Base-by-base conservation (phyloP, 140 eudicot species). In the Erigeron philadelphicus region DNA sequence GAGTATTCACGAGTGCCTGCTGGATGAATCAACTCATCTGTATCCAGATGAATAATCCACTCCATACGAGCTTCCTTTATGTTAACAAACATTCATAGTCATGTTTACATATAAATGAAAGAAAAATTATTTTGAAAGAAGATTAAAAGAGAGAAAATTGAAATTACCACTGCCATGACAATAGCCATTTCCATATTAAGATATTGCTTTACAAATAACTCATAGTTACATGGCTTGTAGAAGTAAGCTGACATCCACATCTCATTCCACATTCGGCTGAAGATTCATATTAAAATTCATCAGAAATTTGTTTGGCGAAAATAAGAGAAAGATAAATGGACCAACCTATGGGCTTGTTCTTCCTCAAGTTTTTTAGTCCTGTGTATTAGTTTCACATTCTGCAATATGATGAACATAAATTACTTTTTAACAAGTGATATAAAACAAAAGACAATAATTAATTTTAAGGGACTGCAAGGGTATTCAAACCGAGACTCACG, bases 361-460 rank as follows among this genome's bases (percentile, higher is more conserved):
- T 90, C 88, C 72, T 90, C 95, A 11, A 90, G 86, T 74, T 90
- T 88, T 80, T 73, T 83, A 41, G 95, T 90, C 79, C 97, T 87
- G 46, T 83, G 85, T 35, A 83, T 73, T 25, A 87, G 83, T 70
- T 87, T 80, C 47, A 90, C 97, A 9, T 88, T 87, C 97, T 90
- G 84, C 12, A 74, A 65, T 57, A 53, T 21, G 8, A 43, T 16
- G 19, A 35, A 6, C 40, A 7, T 18, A 70, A 46, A 19, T 18
- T 9, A 59, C 11, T 43, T 63, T 66, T 35, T 47, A 7, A 12
- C 0, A 55, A 64, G 18, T 41, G 5, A 18, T 23, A 18, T 13
- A 23, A 7, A 60, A 12, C 11, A 40, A 53, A 53, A 23, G 66
- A 40, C 8, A 57, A 43, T 53, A 40, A 53, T 52, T 46, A 25